Conservation (phyloP, 78 protist species). For the Neovahlkampfia damariscottae region DNA sequence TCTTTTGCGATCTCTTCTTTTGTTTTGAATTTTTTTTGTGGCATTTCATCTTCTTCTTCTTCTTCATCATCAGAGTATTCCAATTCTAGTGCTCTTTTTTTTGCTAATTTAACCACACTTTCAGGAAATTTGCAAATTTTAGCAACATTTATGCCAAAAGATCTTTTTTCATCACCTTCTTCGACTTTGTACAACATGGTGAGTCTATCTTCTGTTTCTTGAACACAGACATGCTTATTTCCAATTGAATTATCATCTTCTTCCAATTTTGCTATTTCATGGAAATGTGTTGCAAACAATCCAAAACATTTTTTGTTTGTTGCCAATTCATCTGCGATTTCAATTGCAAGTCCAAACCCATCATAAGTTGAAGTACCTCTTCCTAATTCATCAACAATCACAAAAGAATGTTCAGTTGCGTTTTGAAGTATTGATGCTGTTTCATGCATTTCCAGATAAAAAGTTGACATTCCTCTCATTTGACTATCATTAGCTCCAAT, state of each 20-base stretch:
- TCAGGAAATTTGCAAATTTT: constrained; percentile 46
- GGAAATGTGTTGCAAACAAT: constrained; percentile 94
- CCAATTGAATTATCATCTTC: not conserved
- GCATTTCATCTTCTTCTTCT: too few relatives aligned
- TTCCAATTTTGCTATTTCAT: constrained; percentile 56
- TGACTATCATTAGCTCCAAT: constrained; percentile 96
- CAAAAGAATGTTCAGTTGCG: constrained; percentile 67
- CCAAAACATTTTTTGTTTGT: not conserved
- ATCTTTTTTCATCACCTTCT: constrained; percentile 69
- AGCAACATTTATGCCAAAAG: constrained; percentile 90
- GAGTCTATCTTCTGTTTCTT: constrained; percentile 10
- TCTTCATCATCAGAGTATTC: not conserved
- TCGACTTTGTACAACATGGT: constrained; percentile 52
- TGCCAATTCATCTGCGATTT: constrained; percentile 70
- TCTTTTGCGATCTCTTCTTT: too few relatives aligned
- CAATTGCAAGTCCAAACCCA: constrained; percentile 97
- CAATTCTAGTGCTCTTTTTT: constrained; percentile 3
- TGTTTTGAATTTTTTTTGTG: too few relatives aligned
- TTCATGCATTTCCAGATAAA: constrained; percentile 99
- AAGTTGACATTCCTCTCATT: constrained; percentile 85
- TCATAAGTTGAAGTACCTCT: constrained; percentile 98
- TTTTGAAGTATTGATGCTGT: constrained; percentile 72
- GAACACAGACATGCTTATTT: constrained; percentile 5
- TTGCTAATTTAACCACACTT: constrained; percentile 9
- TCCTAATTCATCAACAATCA: constrained; percentile 97